Base-by-base conservation (phyloP, 2,329 filamentous ascomycete genomes). In the Emydomyces testavorans region DNA sequence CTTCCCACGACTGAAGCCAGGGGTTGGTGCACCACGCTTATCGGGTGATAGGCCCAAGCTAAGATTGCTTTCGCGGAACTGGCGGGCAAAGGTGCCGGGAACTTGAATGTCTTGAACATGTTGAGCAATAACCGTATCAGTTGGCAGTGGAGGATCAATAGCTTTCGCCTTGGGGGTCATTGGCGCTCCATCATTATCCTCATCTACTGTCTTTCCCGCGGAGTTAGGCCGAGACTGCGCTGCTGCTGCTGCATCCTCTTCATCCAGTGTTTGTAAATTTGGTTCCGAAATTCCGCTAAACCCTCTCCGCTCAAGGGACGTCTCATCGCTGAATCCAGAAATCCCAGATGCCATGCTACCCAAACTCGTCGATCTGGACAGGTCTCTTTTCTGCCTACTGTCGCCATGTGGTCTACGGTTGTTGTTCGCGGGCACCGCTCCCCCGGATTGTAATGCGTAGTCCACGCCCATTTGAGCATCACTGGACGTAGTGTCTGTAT, bases 81-180 rank as follows among this genome's bases (percentile, higher is more conserved):
- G 85, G 56, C 82, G 80, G 3, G 85, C 87, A 50, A 95, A 73
- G 4, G 86, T 92, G 58, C 92, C 87, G 2, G 90, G 90, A 1
- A 95, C 86, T 50, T 90, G 85, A 11, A 96, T 86, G 58, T 90
- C 88, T 57, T 85, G 83, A 38, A 95, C 83, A 60, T 92, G 89
- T 49, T 87, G 83, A 36, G 88, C 81, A 58, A 95, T 84, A 43
- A 88, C 81, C 1, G 88, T 95, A 60, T 95, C 89, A 1, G 87
- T 92, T 1, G 85, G 85, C 5, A 82, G 77, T 16, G 75, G 70
- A 34, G 78, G 66, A 57, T 65, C 57, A 58, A 65, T 65, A 54
- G 76, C 69, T 59, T 72, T 71, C 50, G 80, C 71, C 62, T 77
- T 82, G 1, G 90, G 90, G 2, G 89, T 95, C 53, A 76, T 76